Evolutionary conservation across 495 filamentous ascomycete genomes (phyloP).

Genomic region (Podospora comata): DNA sequence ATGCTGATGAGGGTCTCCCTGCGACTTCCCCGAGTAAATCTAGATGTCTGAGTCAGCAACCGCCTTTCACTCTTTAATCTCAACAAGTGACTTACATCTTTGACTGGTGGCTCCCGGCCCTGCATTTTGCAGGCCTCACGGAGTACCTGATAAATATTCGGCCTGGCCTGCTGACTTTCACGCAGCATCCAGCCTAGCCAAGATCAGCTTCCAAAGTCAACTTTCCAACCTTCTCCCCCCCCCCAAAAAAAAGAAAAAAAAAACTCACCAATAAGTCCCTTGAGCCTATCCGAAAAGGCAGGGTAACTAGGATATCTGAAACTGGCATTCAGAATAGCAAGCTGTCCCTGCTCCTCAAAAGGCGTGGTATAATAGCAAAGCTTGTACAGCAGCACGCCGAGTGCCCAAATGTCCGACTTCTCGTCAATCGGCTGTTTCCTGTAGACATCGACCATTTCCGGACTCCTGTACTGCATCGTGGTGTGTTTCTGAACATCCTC

Average conservation of each 20-base stretch:
- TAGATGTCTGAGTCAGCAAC: conserved; percentile 30
- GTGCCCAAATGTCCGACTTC: conserved; percentile 98
- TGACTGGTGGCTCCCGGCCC: conserved; percentile 81
- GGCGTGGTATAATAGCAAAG: conserved; percentile 99
- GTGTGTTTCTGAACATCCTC: conserved; percentile 97
- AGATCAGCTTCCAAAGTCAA: conserved; percentile 32
- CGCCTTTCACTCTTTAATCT: conserved; percentile 16
- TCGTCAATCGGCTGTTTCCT: conserved; percentile 95
- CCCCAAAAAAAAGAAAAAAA: too few relatives aligned
- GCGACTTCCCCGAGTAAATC: conserved; percentile 76
- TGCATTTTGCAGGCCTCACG: conserved; percentile 84
- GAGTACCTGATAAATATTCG: conserved; percentile 91
- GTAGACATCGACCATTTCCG: conserved; percentile 98
- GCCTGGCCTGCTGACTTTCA: conserved; percentile 75
- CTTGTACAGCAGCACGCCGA: conserved; percentile 95
- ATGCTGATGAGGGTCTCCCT: conserved; percentile 33
- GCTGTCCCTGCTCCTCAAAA: conserved; percentile 95
- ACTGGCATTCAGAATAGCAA: conserved; percentile 95
- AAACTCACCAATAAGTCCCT: conserved; percentile 81
- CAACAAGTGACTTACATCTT: conserved; percentile 65
- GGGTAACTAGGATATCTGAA: conserved; percentile 91
- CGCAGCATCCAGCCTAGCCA: conserved; percentile 78
- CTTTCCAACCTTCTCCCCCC: not conserved
- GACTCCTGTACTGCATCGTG: conserved; percentile 93
- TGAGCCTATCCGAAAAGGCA: conserved; percentile 81